Evolutionary conservation across 73 alveolate species (phyloP), one percentile per base, ranked within the genome.

Genomic region (Blepharisma stoltei): DNA sequence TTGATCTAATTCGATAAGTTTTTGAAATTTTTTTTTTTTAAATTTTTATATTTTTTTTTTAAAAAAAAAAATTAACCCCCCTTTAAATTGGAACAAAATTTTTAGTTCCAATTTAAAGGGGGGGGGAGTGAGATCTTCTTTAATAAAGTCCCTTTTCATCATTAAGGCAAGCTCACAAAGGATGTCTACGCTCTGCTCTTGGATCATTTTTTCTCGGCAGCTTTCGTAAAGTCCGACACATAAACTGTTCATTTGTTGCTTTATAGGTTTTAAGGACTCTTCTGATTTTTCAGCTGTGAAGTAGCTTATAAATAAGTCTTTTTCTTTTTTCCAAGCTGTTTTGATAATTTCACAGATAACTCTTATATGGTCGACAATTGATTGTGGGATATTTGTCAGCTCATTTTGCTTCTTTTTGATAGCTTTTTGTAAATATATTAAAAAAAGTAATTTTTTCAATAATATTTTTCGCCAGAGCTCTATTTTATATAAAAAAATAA

Each of bases 311-410:
- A 60, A 60, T 18, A 60, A 25, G 18, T 60, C 23, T n/a, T 20
- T 60, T 60, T 60, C 73, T 60, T 60, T 60, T 60, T 60, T 14
- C 47, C 73, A 60, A 25, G 23, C 14, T 0, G 14, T n/a, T 18
- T 60, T 25, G 14, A 60, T 8, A 1, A 60, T 25, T 25, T 60
- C 46, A 60, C 73, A 60, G 73, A n/a, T 25, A 25, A 14, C 5
- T 5, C 73, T 14, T 38, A 20, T 60, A 14, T n/a, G 14, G 14
- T 60, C 46, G 45, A 14, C 11, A 60, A 8, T 14, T n/a, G 11
- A 18, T 20, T 60, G 14, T 0, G 46, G 14, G 73, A 60, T 60
- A 2, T 60, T 60, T 32, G 41, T 32, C 3, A 60, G 46, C 38
- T 14, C 14, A 2, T 5, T 38, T 60, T 14, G 14, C n/a, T 11